phyloP scores from a whole-genome alignment of 2,329 filamentous ascomycete genomes.

The Fusarium sp. region DNA sequence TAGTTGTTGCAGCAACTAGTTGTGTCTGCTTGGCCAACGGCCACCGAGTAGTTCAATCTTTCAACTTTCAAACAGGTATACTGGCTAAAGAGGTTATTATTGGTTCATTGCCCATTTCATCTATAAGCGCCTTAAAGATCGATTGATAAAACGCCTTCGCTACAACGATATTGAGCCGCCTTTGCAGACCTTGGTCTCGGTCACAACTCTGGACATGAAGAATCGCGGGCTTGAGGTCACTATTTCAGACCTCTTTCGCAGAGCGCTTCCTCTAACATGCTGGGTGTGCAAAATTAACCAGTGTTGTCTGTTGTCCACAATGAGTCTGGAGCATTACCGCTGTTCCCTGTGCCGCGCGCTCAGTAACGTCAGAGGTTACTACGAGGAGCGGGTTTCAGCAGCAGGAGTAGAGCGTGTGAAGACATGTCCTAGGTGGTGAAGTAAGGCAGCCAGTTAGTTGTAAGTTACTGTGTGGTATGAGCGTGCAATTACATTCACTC shows the following conservation, averaged over 20 bases:
- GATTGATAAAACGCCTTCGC: background rate
- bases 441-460: too few relatives aligned
- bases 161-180: background rate
- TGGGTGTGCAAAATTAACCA: slow-evolving; percentile 1
- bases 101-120: slow-evolving; percentile 9
- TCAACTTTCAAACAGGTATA: slow-evolving; percentile 2
- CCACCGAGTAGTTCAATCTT: background rate
- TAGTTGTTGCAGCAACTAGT: slow-evolving; percentile 21
- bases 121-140: slow-evolving; percentile 17
- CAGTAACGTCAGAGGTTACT: background rate
- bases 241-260: background rate
- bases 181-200: slow-evolving; percentile 7
- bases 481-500: background rate
- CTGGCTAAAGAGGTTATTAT: background rate
- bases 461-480: background rate
- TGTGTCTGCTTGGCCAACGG: slow-evolving; percentile 11
- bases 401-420: too few relatives aligned
- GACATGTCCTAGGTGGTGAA: too few relatives aligned
- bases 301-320: background rate
- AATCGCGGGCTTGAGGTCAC: background rate
- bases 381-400: background rate
- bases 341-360: background rate
- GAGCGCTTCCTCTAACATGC: slow-evolving; percentile 16
- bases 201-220: background rate
- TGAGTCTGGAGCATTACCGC: background rate